Evolutionary conservation across 2,329 filamentous ascomycete species (phyloP), one percentile per base, ranked within the genome.

Genomic region (Colletotrichum ledebouriae): DNA sequence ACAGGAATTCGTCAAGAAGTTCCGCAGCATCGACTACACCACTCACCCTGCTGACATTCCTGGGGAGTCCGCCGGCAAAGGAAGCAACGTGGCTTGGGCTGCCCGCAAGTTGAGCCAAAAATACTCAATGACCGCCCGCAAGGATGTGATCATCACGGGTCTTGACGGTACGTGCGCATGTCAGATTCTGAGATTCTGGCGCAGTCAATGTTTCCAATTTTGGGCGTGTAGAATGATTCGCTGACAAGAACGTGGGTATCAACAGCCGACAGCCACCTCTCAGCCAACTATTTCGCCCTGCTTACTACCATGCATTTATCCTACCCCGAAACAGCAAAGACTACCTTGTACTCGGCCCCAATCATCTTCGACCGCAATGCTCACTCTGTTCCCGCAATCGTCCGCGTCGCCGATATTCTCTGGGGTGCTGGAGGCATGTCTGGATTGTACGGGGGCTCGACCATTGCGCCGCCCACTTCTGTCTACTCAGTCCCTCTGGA

Each of bases 301-400:
- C 85, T 92, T 62, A 88, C 87, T 22, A 85, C 83, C 59, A 87
- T 91, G 82, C 90, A 93, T 74, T 76, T 86, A 58, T 78, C 84
- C 10, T 80, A 89, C 71, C 86, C 87, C 5, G 85, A 90, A 53
- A 89, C 87, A 13, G 86, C 88, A 13, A 77, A 80, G 37, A 90
- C 87, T 29, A 90, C 90, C 0, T 76, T 93, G 34, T 93, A 93
- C 75, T 84, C 89, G 11, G 89, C 89, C 10, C 91, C 91, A 17
- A 90, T 93, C 69, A 88, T 93, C 69, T 93, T 93, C 72, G 91
- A 93, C 74, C 88, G 91, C 72, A 93, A 93, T 73, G 88, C 91
- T 7, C 88, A 92, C 76, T 84, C 81, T 44, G 89, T 92, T 2
- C 89, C 90, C 13, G 85, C 88, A 17, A 81, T 92, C 41, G 91